phyloP scores from a whole-genome alignment of 768 basidiomycete species.

The Mycena belliarum region DNA sequence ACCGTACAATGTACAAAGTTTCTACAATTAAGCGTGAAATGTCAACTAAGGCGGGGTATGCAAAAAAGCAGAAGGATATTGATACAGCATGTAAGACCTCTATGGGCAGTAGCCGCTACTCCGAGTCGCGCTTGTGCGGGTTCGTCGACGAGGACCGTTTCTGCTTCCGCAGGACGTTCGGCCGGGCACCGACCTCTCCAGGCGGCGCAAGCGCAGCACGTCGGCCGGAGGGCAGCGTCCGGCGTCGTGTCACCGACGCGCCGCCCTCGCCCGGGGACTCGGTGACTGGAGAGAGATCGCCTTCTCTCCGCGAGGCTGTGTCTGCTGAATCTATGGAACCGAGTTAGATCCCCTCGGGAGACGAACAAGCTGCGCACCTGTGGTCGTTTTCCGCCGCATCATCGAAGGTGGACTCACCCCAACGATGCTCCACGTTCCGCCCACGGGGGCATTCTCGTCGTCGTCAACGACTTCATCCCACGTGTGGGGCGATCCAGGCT shows the following conservation, averaged over 20 bases:
- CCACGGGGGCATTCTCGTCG: conserved; percentile 45
- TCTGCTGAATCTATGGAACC: conserved; percentile 25
- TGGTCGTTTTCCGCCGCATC: conserved; percentile 31
- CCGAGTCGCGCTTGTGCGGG: conserved; percentile 21
- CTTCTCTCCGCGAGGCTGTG: conserved; percentile 30
- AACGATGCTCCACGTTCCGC: conserved; percentile 58
- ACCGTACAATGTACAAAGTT: not conserved
- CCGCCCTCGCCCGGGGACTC: conserved; percentile 43
- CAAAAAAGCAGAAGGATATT: conserved; percentile 4
- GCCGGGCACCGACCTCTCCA: conserved; percentile 21
- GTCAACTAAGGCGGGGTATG: conserved; percentile 10
- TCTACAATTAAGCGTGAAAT: conserved; percentile 7
- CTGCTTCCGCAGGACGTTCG: conserved; percentile 54
- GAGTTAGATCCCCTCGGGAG: no score
- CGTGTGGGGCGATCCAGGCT: conserved; percentile 21
- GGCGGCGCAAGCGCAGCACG: conserved; percentile 25
- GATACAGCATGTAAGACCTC: conserved; percentile 15
- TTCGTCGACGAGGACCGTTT: conserved; percentile 47
- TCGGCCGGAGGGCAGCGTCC: conserved; percentile 60
- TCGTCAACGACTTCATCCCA: conserved; percentile 49
- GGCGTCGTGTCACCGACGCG: conserved; percentile 54
- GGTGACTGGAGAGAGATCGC: conserved; percentile 48
- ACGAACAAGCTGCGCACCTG: conserved; percentile 16
- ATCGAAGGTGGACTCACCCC: conserved; percentile 34
- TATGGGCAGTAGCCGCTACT: not conserved